A percentile compares a stretch with the other conserved stretches of the same genome.
Conservation (phyloP, 2,329 filamentous ascomycete genomes). For the Stagonosporopsis tanaceti region DNA sequence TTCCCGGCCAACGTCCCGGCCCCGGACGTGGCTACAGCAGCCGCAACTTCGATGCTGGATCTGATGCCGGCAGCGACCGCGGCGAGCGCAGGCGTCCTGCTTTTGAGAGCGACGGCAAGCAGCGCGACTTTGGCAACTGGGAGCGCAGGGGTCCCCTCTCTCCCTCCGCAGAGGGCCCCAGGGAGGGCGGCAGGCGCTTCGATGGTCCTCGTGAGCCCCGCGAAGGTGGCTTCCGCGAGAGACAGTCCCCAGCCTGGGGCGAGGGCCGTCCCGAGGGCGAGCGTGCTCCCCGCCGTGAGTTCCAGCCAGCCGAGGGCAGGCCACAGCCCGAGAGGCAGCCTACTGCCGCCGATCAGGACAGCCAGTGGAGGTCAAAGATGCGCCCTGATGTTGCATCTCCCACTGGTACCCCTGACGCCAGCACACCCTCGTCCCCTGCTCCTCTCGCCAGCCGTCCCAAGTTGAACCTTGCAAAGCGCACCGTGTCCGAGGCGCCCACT, state of each 20-base stretch:
- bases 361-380: slow-evolving; percentile 92
- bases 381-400: slow-evolving; percentile 79
- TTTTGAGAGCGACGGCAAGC: slow-evolving; percentile 74
- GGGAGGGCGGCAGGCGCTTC: slow-evolving; percentile 68
- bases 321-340: slow-evolving; percentile 72
- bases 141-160: slow-evolving; percentile 92
- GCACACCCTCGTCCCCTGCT: slow-evolving; percentile 77
- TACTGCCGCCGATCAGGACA: slow-evolving; percentile 91
- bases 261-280: slow-evolving; percentile 75
- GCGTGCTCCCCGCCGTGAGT: slow-evolving; percentile 78
- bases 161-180: slow-evolving; percentile 62
- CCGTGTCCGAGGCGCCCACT: slow-evolving; percentile 77
- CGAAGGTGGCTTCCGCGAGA: slow-evolving; percentile 26
- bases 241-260: slow-evolving; percentile 75
- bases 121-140: slow-evolving; percentile 87
- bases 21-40: slow-evolving; percentile 56
- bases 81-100: slow-evolving; percentile 73
- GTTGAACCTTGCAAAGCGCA: slow-evolving; percentile 89
- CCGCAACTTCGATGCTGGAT: slow-evolving; percentile 61
- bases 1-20: slow-evolving; percentile 66
- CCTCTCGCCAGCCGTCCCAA: slow-evolving; percentile 75
- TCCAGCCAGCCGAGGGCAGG: slow-evolving; percentile 64
- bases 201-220: slow-evolving; percentile 53
- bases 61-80: slow-evolving; percentile 67
- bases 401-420: slow-evolving; percentile 74